Conservation (phyloP, 495 filamentous ascomycete genomes). For the Aspergillus ellipticus region DNA sequence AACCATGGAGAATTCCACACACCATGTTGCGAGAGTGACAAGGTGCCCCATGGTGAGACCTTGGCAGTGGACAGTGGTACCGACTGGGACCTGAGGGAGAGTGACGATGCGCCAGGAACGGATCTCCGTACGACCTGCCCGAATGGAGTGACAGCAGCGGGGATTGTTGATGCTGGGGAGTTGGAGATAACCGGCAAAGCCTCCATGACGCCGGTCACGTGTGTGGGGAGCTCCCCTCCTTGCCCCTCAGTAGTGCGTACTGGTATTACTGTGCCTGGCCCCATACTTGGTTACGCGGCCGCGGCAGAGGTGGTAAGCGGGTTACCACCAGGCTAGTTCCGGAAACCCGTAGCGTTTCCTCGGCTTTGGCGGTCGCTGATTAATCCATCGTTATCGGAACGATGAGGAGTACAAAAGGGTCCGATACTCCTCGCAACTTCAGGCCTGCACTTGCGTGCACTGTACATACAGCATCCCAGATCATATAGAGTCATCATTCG, state of each 20-base stretch:
- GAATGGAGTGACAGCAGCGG: not conserved
- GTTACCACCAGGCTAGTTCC: slow-evolving; percentile 5
- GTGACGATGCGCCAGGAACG: too few species aligned
- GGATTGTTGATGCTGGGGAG: slow-evolving; percentile 6
- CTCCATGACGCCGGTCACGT: slow-evolving; percentile 33
- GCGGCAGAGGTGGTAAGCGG: slow-evolving; percentile 9
- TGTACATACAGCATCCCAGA: not conserved
- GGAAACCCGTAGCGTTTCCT: not conserved
- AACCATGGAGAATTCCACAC: not conserved
- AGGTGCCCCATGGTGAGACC: slow-evolving; percentile 34
- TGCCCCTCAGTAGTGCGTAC: slow-evolving; percentile 23
- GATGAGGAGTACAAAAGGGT: not conserved
- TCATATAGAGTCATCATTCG: not conserved
- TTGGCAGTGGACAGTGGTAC: not conserved
- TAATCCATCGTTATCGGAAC: slow-evolving; percentile 9
- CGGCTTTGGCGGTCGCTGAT: slow-evolving; percentile 3
- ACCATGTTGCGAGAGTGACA: slow-evolving; percentile 42
- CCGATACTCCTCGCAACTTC: not conserved
- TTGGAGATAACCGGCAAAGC: slow-evolving; percentile 11
- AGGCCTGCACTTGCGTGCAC: not conserved
- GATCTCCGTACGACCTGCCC: too few species aligned
- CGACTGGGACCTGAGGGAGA: not conserved
- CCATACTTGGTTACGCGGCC: slow-evolving; percentile 7
- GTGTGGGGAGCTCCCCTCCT: slow-evolving; percentile 33
- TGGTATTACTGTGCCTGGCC: slow-evolving; percentile 14